Evolutionary conservation across 2,329 filamentous ascomycete genomes (phyloP), one percentile per base, ranked within the genome.

Genomic region (Cadophora sp.): DNA sequence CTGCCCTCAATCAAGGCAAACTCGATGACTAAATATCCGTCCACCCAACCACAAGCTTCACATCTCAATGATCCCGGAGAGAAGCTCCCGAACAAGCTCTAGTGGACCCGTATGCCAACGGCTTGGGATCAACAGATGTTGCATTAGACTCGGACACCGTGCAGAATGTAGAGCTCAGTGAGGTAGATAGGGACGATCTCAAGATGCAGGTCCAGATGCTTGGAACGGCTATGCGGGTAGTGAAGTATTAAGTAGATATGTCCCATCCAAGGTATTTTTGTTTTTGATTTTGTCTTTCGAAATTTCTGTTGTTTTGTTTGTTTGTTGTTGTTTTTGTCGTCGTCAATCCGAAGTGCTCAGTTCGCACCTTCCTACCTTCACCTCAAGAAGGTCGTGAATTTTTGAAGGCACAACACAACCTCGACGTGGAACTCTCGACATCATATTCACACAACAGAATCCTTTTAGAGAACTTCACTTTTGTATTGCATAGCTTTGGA

Each of bases 401-500:
- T n/a, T 34, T n/a, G n/a, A 34, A 56, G 14, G 27, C 37, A n/a
- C 27, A n/a, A 58, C 22, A 40, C 31, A 48, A 48, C 43, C 29
- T 51, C 48, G 16, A 27, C 40, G 60, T 43, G 19, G 3, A 16
- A 12, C 16, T 46, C 24, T 43, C 3, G 22, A 11, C 53, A 4
- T 11, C 29, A 19, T 19, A 61, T 55, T 61, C 64, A 24, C 46
- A 1, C 4, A 16, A 64, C 37, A 59, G 34, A 50, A 60, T 51
- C 27, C 34, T 50, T 34, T 5, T 40, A 9, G 8, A 40, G 19
- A 43, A 31, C 26, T 26, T 58, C 51, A 58, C 24, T 64, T 64
- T 64, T 64, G 62, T 19, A 59, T 40, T 37, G 31, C 8, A 26
- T 40, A 27, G 11, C 51, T 46, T 64, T 64, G 51, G 51, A 64